Base-by-base conservation (phyloP, 805 yeast species). In the Hanseniaspora lindneri region DNA sequence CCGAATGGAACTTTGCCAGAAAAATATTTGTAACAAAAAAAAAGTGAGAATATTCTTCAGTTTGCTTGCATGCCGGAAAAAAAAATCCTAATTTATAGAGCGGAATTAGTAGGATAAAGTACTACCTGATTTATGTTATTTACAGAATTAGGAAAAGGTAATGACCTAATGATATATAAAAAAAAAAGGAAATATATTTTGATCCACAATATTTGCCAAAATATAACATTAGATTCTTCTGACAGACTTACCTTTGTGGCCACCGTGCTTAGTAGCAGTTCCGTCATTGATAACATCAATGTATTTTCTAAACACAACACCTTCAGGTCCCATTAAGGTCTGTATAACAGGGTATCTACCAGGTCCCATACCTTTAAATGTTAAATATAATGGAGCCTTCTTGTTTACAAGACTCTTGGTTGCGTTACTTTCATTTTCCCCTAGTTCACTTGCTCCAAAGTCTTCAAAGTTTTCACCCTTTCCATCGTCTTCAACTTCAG, bases 291-390 rank as follows among this genome's bases (percentile, higher is more conserved):
- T 67, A 58, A 87, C 76, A 29, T 74, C 73, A 33, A 92, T 74
- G 48, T 74, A 70, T n/a, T 73, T 72, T 60, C 85, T 75, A 34
- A 92, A 69, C 28, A 69, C 65, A 36, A 72, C 66, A 47, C 96
- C 96, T 69, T 89, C 97, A 61, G 83, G 83, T 56, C 96, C 96
- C 57, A 76, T 76, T 54, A 89, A 72, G 1, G 94, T 95, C 47
- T 79, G 80, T 49, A 78, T 67, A 55, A 92, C 88, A 1, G 95
- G 95, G 53, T 77, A 79, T 64, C 96, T 76, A 36, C 95, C 95
- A 60, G 83, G 83, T 47, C 96, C 95, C 56, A 81, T 86, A 55
- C 84, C 84, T 55, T 79, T 79, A 57, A 87, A 69, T 19, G 85
- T 77, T 39, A 89, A 63, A 63, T 89, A 96, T 14, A 48, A 3